Evolutionary conservation across 2,329 filamentous ascomycete species (phyloP), one percentile per base, ranked within the genome.

Genomic region (Capronia epimyces): DNA sequence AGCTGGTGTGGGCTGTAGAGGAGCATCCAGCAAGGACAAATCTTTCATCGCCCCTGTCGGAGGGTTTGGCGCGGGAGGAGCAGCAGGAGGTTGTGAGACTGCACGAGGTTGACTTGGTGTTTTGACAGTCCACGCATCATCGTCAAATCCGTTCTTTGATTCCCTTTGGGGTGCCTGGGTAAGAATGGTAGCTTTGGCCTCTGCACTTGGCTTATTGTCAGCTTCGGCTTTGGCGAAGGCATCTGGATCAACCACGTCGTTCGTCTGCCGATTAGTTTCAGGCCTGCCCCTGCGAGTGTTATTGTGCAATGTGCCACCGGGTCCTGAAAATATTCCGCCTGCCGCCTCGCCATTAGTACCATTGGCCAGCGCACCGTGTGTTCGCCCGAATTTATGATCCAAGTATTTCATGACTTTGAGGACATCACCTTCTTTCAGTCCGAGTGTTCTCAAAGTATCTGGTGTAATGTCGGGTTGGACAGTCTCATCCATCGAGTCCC

Each of bases 111-210:
- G 83, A 79, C 65, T 85, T 12, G 85, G 80, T 15, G 89, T 87
- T 71, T 96, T 96, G 43, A 95, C 85, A 63, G 94, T 88, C 93
- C 93, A 98, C 7, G 93, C 93, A 72, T 97, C 89, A 64, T 97
- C 93, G 45, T 98, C 93, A 64, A 97, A 97, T 2, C 88, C 88
- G 52, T 75, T 73, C 36, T 70, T 63, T 29, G 69, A 68, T 52
- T 79, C 75, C 31, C 77, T 72, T 3, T 69, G 60, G 31, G 80
- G 73, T 7, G 68, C 69, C 50, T 71, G 67, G 12, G 72, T 67
- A 41, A 77, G 66, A 0, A 80, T 72, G 25, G 78, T 77, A 20
- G 73, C 65, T 46, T 73, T 71, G 15, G 67, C 68, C 32, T 78
- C 75, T 9, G 66, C 59, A 24, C 65, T 62, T 12, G 57, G 45